Base-by-base conservation (phyloP, 2,329 filamentous ascomycete species). In the Verruconis gallopava region DNA sequence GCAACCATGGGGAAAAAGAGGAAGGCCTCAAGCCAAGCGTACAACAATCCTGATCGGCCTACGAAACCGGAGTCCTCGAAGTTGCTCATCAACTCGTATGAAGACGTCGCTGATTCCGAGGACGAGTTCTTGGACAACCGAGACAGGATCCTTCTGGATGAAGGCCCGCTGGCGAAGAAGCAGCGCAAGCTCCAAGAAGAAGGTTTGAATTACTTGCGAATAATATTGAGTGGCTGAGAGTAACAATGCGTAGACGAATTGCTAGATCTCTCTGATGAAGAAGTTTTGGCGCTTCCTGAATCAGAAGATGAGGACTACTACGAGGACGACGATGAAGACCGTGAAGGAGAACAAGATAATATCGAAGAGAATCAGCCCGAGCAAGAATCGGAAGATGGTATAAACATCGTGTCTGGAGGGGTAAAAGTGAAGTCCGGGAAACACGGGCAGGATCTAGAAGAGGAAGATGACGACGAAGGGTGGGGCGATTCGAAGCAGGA, bases 91-190 rank as follows among this genome's bases (percentile, higher is more conserved):
- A 38, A 43, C 20, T 15, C 41, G 19, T 43, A 40, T n/a, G 79
- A 89, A 60, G 85, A 93, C 62, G 80, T 98, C 51, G 85, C 88
- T 49, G 81, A 95, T 58, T 93, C 86, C 1, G 85, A 94, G 59
- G 91, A 98, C 60, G 85, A 94, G 57, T 93, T 94, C 59, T 85
- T 89, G 54, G 69, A 88, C 46, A 81, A 88, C 49, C 76, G 82
- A 49, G 91, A 98, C 62, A 81, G 84, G 55, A 78, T 98, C 48
- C 63, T 89, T 53, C 71, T 98, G 28, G 85, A 93, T 21, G 85
- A 94, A 50, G 81, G 72, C 22, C 84, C 81, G 12, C 73, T 76
- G 30, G 77, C 78, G 21, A 95, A 95, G 66, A 77, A 84, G 49
- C 71, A 79, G 54, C 77, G 80, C 52, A 81, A 77, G 51, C 63